Conservation (phyloP, 106 monocot genomes). For the Chionographis japonica region DNA sequence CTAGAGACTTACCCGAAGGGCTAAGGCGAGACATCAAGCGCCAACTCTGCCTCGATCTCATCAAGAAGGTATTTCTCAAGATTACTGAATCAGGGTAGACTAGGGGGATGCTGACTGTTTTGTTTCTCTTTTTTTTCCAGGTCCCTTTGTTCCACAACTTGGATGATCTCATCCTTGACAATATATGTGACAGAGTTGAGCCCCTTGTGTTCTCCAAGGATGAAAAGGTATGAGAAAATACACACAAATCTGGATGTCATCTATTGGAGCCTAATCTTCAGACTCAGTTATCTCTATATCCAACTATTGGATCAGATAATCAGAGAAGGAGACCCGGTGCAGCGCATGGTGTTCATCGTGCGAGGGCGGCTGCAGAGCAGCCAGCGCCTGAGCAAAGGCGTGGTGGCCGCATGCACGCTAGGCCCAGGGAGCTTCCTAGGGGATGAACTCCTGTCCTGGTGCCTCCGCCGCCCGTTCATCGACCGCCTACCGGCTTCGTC, state of each 20-base stretch:
- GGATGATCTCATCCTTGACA: slow-evolving; percentile 91
- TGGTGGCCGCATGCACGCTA: slow-evolving; percentile 58
- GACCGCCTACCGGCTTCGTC: slow-evolving; percentile 76
- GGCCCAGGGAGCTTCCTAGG: slow-evolving; percentile 76
- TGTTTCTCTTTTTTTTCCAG: slow-evolving; percentile 25
- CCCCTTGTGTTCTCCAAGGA: slow-evolving; percentile 77
- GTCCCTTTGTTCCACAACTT: slow-evolving; percentile 84
- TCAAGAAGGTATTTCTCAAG: slow-evolving; percentile 48
- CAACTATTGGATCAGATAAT: slow-evolving; percentile 45
- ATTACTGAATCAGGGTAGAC: too few relatives aligned
- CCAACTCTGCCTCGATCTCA: slow-evolving; percentile 78
- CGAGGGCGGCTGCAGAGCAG: slow-evolving; percentile 55
- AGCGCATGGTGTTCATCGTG: slow-evolving; percentile 72
- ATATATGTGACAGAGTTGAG: slow-evolving; percentile 79
- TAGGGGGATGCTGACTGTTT: too few relatives aligned
- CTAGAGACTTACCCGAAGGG: slow-evolving; percentile 74
- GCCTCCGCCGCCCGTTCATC: slow-evolving; percentile 75
- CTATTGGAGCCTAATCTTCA: background rate
- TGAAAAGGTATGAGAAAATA: slow-evolving; percentile 55
- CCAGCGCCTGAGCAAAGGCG: slow-evolving; percentile 60
- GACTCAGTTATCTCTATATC: background rate
- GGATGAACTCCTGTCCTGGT: slow-evolving; percentile 93
- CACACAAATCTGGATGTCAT: background rate
- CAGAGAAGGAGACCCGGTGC: slow-evolving; percentile 89
- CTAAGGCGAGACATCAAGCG: slow-evolving; percentile 79